Evolutionary conservation across 768 basidiomycete species (phyloP).

Genomic region (Cystobasidium onofrii): DNA sequence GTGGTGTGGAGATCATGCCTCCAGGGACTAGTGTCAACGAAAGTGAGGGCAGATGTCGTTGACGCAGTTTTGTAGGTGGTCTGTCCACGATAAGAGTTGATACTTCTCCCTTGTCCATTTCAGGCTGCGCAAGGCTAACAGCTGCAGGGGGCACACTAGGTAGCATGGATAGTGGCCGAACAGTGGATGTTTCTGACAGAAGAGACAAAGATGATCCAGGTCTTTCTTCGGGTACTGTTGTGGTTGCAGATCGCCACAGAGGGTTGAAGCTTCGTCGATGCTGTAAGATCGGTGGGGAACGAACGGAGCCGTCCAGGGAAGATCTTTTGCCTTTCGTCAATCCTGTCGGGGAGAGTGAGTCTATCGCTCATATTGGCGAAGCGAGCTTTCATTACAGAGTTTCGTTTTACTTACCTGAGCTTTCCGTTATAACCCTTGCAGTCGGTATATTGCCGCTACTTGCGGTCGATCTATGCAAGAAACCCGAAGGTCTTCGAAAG

Average conservation of each 20-base stretch:
- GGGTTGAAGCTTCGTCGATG: conserved; percentile 15
- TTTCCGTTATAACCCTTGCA: background rate
- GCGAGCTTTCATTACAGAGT: background rate
- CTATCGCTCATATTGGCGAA: no score
- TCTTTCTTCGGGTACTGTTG: background rate
- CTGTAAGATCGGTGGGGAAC: background rate
- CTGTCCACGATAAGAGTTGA: background rate
- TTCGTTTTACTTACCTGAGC: background rate
- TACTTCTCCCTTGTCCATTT: background rate
- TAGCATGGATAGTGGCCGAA: background rate
- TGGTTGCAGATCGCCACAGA: background rate
- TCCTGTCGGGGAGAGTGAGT: background rate
- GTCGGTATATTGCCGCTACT: conserved; percentile 16
- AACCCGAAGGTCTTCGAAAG: background rate
- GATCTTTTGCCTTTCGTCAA: background rate
- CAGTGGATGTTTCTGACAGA: conserved; percentile 16
- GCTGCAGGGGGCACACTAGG: background rate
- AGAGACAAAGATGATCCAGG: conserved; percentile 19
- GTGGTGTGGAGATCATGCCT: background rate
- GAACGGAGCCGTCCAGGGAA: background rate
- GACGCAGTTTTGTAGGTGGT: background rate
- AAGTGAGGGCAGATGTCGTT: background rate
- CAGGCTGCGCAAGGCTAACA: background rate
- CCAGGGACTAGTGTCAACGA: background rate
- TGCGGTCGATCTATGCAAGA: conserved; percentile 9